Evolutionary conservation across 2,329 filamentous ascomycete species (phyloP).

Genomic region (Amphichorda felina): DNA sequence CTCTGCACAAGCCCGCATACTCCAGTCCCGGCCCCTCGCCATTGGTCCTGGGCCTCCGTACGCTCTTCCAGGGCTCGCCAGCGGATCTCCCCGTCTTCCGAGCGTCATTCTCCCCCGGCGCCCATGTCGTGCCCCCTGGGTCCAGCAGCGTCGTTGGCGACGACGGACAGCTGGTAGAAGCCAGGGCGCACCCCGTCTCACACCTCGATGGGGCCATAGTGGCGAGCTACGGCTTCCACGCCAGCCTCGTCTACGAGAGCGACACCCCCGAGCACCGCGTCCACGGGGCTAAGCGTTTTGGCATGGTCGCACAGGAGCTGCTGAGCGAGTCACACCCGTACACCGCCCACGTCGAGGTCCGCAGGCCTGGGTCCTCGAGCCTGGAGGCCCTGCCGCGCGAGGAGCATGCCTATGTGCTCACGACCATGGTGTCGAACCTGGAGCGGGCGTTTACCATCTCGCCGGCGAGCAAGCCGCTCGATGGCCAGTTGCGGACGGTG

Average conservation of each 20-base stretch:
- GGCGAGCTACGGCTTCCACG: conserved; percentile 82
- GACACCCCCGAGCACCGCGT: conserved; percentile 73
- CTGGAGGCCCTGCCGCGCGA: conserved; percentile 18
- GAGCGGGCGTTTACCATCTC: conserved; percentile 77
- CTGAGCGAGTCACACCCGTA: conserved; percentile 45
- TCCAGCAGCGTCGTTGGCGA: conserved; percentile 5
- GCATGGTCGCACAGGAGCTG: conserved; percentile 70
- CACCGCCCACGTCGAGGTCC: conserved; percentile 26
- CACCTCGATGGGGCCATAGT: conserved; percentile 67
- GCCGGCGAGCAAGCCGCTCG: conserved; percentile 56
- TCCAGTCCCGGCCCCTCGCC: conserved; percentile 21
- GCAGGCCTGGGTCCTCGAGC: conserved; percentile 2
- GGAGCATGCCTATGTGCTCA: conserved; percentile 65
- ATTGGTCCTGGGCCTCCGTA: conserved; percentile 38
- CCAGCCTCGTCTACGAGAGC: conserved; percentile 79
- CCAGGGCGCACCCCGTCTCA: conserved; percentile 18
- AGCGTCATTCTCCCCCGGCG: conserved; percentile 47
- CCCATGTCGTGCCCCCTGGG: conserved; percentile 31
- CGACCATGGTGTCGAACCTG: conserved; percentile 66
- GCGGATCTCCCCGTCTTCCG: conserved; percentile 49
- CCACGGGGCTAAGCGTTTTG: conserved; percentile 67
- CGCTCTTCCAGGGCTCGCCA: conserved; percentile 45
- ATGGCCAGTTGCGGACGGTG: conserved; percentile 59
- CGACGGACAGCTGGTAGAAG: conserved; percentile 5
- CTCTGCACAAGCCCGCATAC: conserved; percentile 47